Evolutionary conservation across 345 rosid species (phyloP).

Genomic region (Eucalyptus cladocalyx): DNA sequence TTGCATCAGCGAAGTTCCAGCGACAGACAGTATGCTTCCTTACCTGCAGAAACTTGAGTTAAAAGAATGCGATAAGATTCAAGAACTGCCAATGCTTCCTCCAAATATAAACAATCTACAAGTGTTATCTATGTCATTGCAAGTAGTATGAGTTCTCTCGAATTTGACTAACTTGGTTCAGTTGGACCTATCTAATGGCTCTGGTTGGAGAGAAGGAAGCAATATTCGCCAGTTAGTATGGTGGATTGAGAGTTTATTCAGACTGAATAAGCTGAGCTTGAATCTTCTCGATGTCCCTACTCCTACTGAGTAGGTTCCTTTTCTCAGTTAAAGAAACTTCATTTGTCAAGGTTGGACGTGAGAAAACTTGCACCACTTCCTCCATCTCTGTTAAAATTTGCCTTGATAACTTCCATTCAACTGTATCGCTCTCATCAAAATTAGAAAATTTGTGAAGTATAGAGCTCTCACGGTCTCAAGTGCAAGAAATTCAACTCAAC

Average conservation of each 20-base stretch:
- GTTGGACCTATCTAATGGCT: background rate
- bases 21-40: background rate
- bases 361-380: background rate
- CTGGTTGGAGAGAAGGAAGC: background rate
- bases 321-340: background rate
- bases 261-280: background rate
- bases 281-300: background rate
- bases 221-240: no score
- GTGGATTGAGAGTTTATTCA: background rate
- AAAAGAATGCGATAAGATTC: no score
- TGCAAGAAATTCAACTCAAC: background rate
- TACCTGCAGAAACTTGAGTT: accelerated
- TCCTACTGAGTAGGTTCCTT: background rate
- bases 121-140: background rate
- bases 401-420: background rate
- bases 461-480: background rate
- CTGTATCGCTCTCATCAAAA: background rate
- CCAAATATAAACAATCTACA: background rate
- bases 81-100: accelerated
- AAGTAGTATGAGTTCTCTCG: background rate
- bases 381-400: background rate
- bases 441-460: background rate
- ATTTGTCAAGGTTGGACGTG: background rate
- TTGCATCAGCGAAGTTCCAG: background rate
- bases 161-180: background rate